phyloP scores from a whole-genome alignment of 768 basidiomycete species.

The Suillus placidus region DNA sequence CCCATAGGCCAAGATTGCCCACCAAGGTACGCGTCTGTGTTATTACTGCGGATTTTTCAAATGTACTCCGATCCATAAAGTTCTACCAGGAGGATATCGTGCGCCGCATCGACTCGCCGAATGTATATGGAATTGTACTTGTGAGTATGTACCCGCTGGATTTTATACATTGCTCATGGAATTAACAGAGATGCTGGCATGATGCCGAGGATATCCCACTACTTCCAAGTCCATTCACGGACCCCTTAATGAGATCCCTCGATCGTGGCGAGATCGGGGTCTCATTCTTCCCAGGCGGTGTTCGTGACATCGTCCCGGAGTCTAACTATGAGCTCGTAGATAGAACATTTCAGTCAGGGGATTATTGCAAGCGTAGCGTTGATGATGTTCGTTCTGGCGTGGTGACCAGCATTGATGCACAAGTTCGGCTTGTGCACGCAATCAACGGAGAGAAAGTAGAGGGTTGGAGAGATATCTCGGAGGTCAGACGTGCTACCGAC shows the following conservation, averaged over 20 bases:
- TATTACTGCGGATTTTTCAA: background rate
- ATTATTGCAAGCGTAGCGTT: conserved; percentile 78
- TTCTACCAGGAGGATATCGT: conserved; percentile 74
- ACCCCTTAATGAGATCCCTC: conserved; percentile 78
- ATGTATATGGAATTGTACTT: conserved; percentile 63
- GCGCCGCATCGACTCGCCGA: conserved; percentile 43
- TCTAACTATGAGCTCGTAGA: conserved; percentile 71
- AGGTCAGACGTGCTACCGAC: conserved; percentile 58
- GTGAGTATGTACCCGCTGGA: conserved; percentile 40
- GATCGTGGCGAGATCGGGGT: conserved; percentile 82
- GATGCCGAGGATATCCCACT: conserved; percentile 73
- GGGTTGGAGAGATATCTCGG: conserved; percentile 63
- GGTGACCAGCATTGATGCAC: conserved; percentile 62
- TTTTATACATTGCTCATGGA: conserved; percentile 12
- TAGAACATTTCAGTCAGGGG: conserved; percentile 76
- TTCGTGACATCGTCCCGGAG: conserved; percentile 73
- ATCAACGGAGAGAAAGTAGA: conserved; percentile 61
- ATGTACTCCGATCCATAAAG: conserved; percentile 33
- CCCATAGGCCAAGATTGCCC: conserved; percentile 23
- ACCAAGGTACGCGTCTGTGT: conserved; percentile 35
- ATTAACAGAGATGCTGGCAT: conserved; percentile 82
- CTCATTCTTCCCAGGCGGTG: conserved; percentile 58
- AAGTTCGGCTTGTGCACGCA: conserved; percentile 73
- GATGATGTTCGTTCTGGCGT: conserved; percentile 79
- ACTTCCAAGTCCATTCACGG: conserved; percentile 44